Percentiles rank a stretch among this genome's conserved stretches.
phyloP scores from a whole-genome alignment of 2,329 filamentous ascomycete genomes.

The Aspergillus puulaauensis region DNA sequence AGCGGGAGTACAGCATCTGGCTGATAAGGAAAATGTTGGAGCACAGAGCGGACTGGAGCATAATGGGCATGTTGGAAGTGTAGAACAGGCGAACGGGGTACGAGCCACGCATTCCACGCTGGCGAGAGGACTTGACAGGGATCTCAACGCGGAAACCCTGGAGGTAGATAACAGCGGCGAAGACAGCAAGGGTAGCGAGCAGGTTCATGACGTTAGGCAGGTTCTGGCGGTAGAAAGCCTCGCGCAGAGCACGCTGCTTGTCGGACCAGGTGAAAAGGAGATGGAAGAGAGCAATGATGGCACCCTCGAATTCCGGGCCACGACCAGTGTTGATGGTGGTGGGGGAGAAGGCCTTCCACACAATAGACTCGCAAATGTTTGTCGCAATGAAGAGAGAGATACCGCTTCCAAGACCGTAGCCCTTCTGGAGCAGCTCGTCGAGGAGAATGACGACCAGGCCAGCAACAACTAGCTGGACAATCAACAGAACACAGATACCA shows the following conservation, averaged over 20 bases:
- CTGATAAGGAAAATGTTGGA: constrained; percentile 99
- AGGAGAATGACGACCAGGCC: constrained; percentile 99
- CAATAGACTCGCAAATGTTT: constrained; percentile 99
- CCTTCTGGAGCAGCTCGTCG: constrained; percentile 98
- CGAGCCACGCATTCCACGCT: constrained; percentile 96
- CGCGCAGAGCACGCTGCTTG: constrained; percentile 97
- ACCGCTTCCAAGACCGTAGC: constrained; percentile 95
- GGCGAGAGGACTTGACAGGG: constrained; percentile 97
- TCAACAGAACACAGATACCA: constrained; percentile 96
- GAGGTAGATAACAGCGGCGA: constrained; percentile 97
- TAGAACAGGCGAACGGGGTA: constrained; percentile 99
- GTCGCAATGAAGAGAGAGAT: constrained; percentile 99
- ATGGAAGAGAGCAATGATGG: constrained; percentile 96
- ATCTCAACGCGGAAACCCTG: constrained; percentile 99
- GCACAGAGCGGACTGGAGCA: constrained; percentile 97
- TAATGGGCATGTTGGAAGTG: constrained; percentile 99
- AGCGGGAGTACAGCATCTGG: constrained; percentile 99
- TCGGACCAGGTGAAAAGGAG: constrained; percentile 97
- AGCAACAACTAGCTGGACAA: constrained; percentile 95
- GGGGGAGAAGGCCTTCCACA: constrained; percentile 99
- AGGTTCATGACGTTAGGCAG: constrained; percentile 99
- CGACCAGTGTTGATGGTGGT: constrained; percentile 99
- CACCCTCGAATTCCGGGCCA: constrained; percentile 98
- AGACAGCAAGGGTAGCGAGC: constrained; percentile 86
- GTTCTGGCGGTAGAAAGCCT: constrained; percentile 99